phyloP scores from a whole-genome alignment of 805 yeast species.

The Wickerhamomyces queroliae region DNA sequence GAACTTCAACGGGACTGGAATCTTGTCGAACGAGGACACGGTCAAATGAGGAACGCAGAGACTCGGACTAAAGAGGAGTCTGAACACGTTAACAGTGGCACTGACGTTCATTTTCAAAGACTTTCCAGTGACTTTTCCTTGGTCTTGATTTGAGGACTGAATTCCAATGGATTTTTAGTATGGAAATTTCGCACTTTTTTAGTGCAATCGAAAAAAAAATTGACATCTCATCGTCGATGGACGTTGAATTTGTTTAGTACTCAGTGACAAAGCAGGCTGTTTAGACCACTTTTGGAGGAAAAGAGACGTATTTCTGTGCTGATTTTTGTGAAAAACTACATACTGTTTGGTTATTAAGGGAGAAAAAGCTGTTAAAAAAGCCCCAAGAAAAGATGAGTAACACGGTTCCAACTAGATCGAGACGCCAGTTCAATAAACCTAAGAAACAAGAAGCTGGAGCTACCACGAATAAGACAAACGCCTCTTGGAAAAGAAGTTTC shows the following conservation, averaged over 20 bases:
- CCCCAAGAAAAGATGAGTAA: slow-evolving; percentile 3
- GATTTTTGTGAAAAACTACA: no score
- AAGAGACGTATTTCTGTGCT: no score
- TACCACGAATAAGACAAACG: background rate
- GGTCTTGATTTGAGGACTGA: background rate
- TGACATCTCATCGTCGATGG: no score
- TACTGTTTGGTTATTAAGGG: no score
- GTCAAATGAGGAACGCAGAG: slow-evolving; percentile 61
- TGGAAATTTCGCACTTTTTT: no score
- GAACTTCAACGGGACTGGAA: slow-evolving; percentile 47
- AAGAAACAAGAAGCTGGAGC: slow-evolving; percentile 6
- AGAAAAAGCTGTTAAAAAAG: no score
- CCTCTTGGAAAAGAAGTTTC: slow-evolving; percentile 17
- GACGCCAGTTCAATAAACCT: background rate
- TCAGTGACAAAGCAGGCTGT: no score
- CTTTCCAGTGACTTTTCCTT: slow-evolving; percentile 8
- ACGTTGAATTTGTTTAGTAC: no score
- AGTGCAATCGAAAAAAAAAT: no score
- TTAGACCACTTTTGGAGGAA: no score
- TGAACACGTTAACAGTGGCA: slow-evolving; percentile 65
- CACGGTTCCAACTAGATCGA: slow-evolving; percentile 2
- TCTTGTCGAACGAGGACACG: slow-evolving; percentile 50
- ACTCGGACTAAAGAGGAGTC: slow-evolving; percentile 57
- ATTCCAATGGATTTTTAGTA: no score
- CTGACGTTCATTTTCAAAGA: slow-evolving; percentile 50